Conservation (phyloP, 176 grass and related monocot genomes). For the Hsuehochloa calcarea region DNA sequence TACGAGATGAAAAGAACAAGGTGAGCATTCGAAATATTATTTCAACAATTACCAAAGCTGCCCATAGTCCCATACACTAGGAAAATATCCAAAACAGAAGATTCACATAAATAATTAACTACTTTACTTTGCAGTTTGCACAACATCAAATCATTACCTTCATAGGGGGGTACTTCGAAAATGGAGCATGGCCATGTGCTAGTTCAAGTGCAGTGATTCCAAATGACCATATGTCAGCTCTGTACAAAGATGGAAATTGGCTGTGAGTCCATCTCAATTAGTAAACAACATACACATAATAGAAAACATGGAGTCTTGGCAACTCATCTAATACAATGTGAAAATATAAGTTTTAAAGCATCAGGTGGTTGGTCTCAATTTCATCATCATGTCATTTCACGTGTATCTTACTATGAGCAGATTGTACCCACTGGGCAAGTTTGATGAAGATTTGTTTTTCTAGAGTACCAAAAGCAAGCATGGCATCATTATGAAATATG, state of each 20-base stretch:
- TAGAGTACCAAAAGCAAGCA: constrained; percentile 8
- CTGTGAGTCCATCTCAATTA: constrained; percentile 9
- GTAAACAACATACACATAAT: not conserved
- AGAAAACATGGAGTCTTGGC: not conserved
- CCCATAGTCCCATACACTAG: not conserved
- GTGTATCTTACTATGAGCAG: not conserved
- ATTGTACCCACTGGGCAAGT: not conserved
- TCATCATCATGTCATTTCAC: not conserved
- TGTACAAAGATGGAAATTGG: constrained; percentile 41
- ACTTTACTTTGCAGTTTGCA: not conserved
- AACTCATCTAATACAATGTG: not conserved
- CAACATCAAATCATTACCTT: constrained; percentile 52
- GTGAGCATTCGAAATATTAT: not conserved
- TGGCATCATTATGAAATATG: constrained; percentile 1
- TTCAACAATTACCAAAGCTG: not conserved
- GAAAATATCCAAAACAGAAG: not conserved
- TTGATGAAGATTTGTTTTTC: not conserved
- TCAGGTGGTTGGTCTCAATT: not conserved
- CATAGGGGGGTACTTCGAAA: constrained; percentile 99
- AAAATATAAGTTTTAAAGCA: not conserved
- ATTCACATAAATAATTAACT: constrained; percentile 2
- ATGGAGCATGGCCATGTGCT: constrained; percentile 96
- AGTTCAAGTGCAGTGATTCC: constrained; percentile 98
- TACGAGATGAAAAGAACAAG: not conserved
- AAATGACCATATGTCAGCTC: constrained; percentile 99